Evolutionary conservation across 176 grass and related monocot genomes (phyloP), one percentile per base, ranked within the genome.

Genomic region (Oryza punctata): DNA sequence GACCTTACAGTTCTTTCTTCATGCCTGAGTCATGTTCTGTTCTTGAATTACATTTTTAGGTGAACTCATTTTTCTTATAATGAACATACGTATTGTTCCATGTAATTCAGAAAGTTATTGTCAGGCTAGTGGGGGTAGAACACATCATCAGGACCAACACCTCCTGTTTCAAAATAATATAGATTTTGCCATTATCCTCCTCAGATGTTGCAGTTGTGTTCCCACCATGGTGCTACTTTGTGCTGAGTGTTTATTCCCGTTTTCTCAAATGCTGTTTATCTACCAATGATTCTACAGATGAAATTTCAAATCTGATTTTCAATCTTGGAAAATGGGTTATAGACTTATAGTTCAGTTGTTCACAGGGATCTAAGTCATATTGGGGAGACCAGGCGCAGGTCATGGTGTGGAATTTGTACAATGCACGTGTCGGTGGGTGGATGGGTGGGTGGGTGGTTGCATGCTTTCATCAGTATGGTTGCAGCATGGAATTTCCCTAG

Each of bases 1-100:
- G 77, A 66, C 76, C 32, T 45, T 37, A 12, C 21, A 12, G 60
- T 89, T 68, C 69, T 38, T 83, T 85, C 70, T 87, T 65, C 35
- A 77, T 78, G 32, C 38, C 79, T 63, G 14, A 70, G 61, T 69
- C 75, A 29, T 69, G 26, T 38, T 86, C 69, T 76, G 35, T 70
- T 57, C 57, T 73, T 49, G 80, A 78, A 85, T 29, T 82, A 47
- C 69, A 43, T 26, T 69, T 70, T 77, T 41, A 49, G 80, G 9
- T 32, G 49, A 3, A 69, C 12, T 26, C 18, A 32, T 23, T 65
- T 67, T 66, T 5, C 38, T 64, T 65, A 45, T 85, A 65, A 71
- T 77, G 26, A 16, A 26, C 52, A 72, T 11, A 65, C 6, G 25
- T 65, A 9, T 60, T 23, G 12, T 35, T 83, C 49, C 12, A 33